Base-by-base conservation (phyloP, 2,329 filamentous ascomycete genomes). In the Xylariaceae sp. region DNA sequence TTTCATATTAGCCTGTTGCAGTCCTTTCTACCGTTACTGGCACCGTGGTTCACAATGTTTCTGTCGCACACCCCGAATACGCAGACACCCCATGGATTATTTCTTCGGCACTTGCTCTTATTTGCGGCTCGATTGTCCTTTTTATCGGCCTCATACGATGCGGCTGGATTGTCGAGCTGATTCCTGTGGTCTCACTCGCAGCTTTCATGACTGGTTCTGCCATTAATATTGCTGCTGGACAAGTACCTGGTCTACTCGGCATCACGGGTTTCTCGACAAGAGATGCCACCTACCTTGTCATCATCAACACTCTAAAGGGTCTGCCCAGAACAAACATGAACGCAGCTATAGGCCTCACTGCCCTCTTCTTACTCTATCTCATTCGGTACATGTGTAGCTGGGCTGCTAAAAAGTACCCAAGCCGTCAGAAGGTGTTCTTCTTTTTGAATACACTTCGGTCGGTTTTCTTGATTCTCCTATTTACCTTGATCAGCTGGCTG, bases 201-300 rank as follows among this genome's bases (percentile, higher is more conserved):
- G 92, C 94, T 2, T 97, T 96, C 78, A 97, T 97, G 89, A 97
- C 94, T 0, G 93, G 93, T 2, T 96, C 93, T 4, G 92, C 93
- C 56, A 82, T 99, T 73, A 96, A 84, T 68, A 97, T 99, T 70
- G 86, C 84, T 13, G 82, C 85, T 23, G 92, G 94, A 39, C 94
- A 99, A 73, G 80, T 97, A 4, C 88, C 90, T 1, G 82, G 82
- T 1, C 77, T 97, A 73, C 83, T 99, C 77, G 94, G 94, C 5
- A 87, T 96, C 69, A 80, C 80, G 0, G 82, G 83, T 18, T 86
- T 94, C 73, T 84, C 87, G 63, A 95, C 86, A 11, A 82, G 91
- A 66, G 92, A 83, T 13, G 75, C 90, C 0, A 91, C 94, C 0
- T 97, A 96, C 71, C 73, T 78, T 66, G 89, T 96, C 57, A 82